These are phyloP conservation scores for Hevea brasiliensis DNA, from an alignment of 345 rosid genomes.

Conservation along the genomic window DNA sequence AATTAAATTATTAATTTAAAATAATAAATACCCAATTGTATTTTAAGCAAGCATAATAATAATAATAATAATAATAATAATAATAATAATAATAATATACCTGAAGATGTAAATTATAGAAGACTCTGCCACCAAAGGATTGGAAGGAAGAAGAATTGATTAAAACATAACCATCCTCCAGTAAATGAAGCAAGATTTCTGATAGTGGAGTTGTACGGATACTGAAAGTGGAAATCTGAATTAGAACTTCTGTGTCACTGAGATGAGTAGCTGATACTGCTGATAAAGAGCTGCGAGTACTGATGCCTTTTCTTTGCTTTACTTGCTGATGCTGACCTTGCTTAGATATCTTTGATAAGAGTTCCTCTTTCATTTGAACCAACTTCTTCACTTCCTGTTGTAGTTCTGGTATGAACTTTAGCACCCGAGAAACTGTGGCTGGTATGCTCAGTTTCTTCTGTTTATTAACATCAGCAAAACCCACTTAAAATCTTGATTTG, in stretches of 20 bases:
- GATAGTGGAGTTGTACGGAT: slow-evolving; percentile 32
- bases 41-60: too few species aligned
- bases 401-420: slow-evolving; percentile 59
- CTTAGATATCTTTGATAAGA: slow-evolving; percentile 35
- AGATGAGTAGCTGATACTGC: slow-evolving; percentile 41
- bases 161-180: slow-evolving; percentile 43
- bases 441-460: slow-evolving; percentile 62
- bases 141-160: slow-evolving; percentile 56
- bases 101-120: slow-evolving; percentile 59
- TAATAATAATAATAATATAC: slow-evolving; percentile 28
- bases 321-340: slow-evolving; percentile 17
- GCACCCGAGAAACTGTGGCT: slow-evolving; percentile 37
- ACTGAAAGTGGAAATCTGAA: slow-evolving; percentile 42
- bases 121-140: slow-evolving; percentile 46
- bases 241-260: slow-evolving; percentile 42
- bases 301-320: slow-evolving; percentile 22
- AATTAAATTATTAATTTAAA: too few species aligned
- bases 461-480: too few species aligned
- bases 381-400: slow-evolving; percentile 40
- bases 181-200: slow-evolving; percentile 41
- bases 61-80: too few species aligned
- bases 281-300: slow-evolving; percentile 21
- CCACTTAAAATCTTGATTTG: too few species aligned
- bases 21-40: too few species aligned
- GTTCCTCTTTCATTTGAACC: slow-evolving; percentile 44